Percentiles rank a stretch among this genome's conserved stretches.
Evolutionary conservation across 495 filamentous ascomycete genomes (phyloP).

Genomic region (Penicillium herquei): DNA sequence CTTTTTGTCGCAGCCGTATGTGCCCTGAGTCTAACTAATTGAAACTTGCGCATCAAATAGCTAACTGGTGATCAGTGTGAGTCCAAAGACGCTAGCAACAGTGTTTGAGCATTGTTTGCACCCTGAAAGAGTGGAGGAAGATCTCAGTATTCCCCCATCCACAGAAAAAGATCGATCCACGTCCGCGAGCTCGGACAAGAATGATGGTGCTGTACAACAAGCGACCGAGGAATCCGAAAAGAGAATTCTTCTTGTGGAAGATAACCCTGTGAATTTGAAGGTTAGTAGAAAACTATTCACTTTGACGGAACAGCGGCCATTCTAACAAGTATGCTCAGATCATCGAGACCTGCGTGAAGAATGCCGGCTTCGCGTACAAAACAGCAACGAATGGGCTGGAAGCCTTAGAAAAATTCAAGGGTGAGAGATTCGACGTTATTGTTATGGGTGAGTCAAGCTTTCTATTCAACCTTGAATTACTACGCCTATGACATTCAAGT

Average conservation of each 20-base stretch:
- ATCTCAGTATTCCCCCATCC: not conserved
- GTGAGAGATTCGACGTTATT: slow-evolving; percentile 38
- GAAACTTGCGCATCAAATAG: too few relatives aligned
- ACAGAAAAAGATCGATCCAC: not conserved
- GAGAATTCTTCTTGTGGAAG: slow-evolving; percentile 59
- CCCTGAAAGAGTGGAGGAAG: not conserved
- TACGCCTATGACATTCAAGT: not conserved
- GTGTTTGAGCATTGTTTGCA: slow-evolving; percentile 20
- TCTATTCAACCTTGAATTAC: too few relatives aligned
- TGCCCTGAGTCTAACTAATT: not conserved
- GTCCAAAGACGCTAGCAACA: slow-evolving; percentile 21
- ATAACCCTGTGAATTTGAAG: slow-evolving; percentile 64
- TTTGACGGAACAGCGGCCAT: too few relatives aligned
- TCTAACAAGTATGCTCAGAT: slow-evolving; percentile 9
- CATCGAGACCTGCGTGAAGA: slow-evolving; percentile 23
- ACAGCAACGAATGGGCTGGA: slow-evolving; percentile 21
- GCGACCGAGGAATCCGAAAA: not conserved
- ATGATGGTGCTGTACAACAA: not conserved
- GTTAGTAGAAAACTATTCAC: slow-evolving; percentile 20
- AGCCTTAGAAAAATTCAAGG: slow-evolving; percentile 47
- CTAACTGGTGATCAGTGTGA: slow-evolving; percentile 15
- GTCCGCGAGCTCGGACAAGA: not conserved
- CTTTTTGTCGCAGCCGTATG: slow-evolving; percentile 27
- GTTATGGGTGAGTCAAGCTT: slow-evolving; percentile 42
- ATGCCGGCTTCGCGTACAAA: slow-evolving; percentile 11